Base-by-base conservation (phyloP, 2,329 filamentous ascomycete genomes). In the Trichoderma koningii region DNA sequence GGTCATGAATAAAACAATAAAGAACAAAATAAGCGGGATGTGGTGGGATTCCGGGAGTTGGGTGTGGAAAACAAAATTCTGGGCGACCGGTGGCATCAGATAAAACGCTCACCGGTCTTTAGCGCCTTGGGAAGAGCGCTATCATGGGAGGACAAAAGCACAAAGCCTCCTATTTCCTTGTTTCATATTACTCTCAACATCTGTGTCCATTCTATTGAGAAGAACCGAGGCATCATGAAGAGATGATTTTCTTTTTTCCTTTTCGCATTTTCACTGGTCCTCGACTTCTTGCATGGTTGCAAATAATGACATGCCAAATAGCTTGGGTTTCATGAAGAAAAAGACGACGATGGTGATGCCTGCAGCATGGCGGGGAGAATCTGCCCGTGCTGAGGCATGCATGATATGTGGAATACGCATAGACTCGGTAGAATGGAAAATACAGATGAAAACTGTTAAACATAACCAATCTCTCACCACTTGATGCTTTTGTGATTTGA, bases 341-440 rank as follows among this genome's bases (percentile, higher is more conserved):
- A 67, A 68, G 66, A 67, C 64, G 71, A 74, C 71, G 70, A 72
- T 66, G 68, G 12, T 38, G 34, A 38, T 38, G 34, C 34, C 34
- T 64, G 65, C 55, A 68, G 64, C 67, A 67, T 68, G 55, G 55
- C 53, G 61, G 56, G 48, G 56, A 42, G 67, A 62, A 66, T 47
- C 64, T 41, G 26, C 50, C 67, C 65, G 56, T 67, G 64, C 5
- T 62, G 65, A 67, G 65, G 66, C 60, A 68, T 47, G 67, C 68
- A 71, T 60, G 68, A 70, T 69, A 69, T 71, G 68, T 73, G 71
- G 72, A 71, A 73, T 72, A 70, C 72, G 74, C 70, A 74, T 76
- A 76, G 74, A 77, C 70, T 75, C 68, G 72, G 75, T 77, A 76
- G 73, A 76, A 75, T 75, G 71, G 67, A 76, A 71, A 72, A 72